Percentiles rank a stretch among this genome's conserved stretches.
phyloP scores from a whole-genome alignment of 2,329 filamentous ascomycete genomes.

The Fusarium proliferatum region DNA sequence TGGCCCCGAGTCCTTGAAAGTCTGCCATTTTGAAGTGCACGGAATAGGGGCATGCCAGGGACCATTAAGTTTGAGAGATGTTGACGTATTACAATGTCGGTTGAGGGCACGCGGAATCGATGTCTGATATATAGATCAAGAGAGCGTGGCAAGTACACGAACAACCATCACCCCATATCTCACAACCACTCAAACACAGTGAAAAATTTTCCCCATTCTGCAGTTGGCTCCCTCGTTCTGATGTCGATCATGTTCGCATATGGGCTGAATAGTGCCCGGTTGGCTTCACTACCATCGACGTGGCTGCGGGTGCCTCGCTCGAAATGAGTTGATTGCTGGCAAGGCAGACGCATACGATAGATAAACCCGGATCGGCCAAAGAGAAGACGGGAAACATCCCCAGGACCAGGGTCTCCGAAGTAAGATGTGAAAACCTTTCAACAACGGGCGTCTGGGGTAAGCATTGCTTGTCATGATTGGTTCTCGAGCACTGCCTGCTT shows the following conservation, averaged over 20 bases:
- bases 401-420: conserved; percentile 1
- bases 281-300: conserved; percentile 2
- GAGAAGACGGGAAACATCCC: background rate
- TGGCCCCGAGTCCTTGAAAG: conserved; percentile 39
- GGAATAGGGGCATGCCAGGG: background rate
- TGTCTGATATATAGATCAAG: conserved; percentile 17
- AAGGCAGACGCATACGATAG: conserved; percentile 21
- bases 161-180: background rate
- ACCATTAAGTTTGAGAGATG: background rate
- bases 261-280: conserved; percentile 1
- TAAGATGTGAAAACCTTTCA: conserved; percentile 32
- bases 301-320: conserved; percentile 33
- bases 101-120: background rate
- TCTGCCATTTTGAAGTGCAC: conserved; percentile 29
- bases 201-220: conserved; percentile 36
- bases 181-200: background rate
- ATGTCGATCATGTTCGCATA: conserved; percentile 16
- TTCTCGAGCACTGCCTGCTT: conserved; percentile 16
- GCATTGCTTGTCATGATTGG: conserved; percentile 30
- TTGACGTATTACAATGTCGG: background rate
- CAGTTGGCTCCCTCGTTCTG: conserved; percentile 32
- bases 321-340: conserved; percentile 22
- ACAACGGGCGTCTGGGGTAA: conserved; percentile 36
- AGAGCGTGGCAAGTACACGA: background rate
- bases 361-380: conserved; percentile 4